Evolutionary conservation across 306 rosid species (phyloP).

Genomic region (Cucurbita argyrosperma): DNA sequence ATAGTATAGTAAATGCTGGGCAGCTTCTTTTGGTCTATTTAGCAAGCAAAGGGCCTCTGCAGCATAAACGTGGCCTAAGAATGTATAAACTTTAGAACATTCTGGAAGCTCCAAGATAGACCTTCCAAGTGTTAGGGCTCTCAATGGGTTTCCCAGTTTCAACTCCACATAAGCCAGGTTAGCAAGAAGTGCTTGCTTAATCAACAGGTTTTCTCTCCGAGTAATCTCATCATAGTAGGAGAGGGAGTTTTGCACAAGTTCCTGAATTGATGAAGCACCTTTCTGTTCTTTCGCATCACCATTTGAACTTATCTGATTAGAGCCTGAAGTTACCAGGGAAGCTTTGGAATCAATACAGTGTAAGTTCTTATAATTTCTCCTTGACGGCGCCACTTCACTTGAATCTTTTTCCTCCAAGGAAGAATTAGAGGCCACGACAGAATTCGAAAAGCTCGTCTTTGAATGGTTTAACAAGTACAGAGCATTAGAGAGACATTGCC

Average conservation of each 20-base stretch:
- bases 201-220: conserved; percentile 50
- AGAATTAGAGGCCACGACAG: conserved; percentile 48
- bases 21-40: conserved; percentile 77
- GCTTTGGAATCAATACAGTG: conserved; percentile 51
- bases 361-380: conserved; percentile 39
- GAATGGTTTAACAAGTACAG: conserved; percentile 47
- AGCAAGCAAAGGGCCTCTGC: conserved; percentile 95
- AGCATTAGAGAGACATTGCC: conserved; percentile 65
- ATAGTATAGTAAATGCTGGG: conserved; percentile 53
- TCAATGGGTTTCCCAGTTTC: conserved; percentile 70
- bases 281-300: conserved; percentile 84
- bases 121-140: conserved; percentile 49
- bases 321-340: conserved; percentile 32
- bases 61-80: conserved; percentile 70
- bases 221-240: conserved; percentile 50
- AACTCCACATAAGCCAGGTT: conserved; percentile 82
- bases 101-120: conserved; percentile 73
- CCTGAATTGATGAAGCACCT: conserved; percentile 60
- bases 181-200: conserved; percentile 85
- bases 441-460: conserved; percentile 25
- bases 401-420: conserved; percentile 51
- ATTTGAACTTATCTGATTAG: conserved; percentile 49
- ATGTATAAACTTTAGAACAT: conserved; percentile 68
- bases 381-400: conserved; percentile 40
- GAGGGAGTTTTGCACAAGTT: conserved; percentile 75